Conservation (phyloP, 495 filamentous ascomycete genomes). For the Saxispiralis lemnorum region DNA sequence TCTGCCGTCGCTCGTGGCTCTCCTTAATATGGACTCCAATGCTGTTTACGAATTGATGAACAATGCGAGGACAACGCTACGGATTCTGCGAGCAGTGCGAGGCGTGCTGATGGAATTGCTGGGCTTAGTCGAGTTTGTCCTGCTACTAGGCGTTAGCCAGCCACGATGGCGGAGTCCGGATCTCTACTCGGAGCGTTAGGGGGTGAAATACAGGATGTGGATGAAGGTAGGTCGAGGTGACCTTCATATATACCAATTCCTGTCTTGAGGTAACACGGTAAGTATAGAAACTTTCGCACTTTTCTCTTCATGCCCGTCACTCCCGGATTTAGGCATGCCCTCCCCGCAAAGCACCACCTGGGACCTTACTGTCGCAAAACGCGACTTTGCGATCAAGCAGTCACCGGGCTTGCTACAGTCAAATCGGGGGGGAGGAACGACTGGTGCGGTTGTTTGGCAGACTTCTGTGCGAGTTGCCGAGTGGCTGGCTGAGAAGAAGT, state of each 20-base stretch:
- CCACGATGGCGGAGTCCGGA: too few relatives aligned
- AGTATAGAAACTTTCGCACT: conserved; percentile 64
- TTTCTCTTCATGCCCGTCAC: conserved; percentile 51
- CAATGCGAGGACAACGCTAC: too few relatives aligned
- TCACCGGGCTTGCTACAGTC: conserved; percentile 68
- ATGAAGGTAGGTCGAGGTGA: conserved; percentile 19
- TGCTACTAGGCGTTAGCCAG: too few relatives aligned
- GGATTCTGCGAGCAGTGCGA: too few relatives aligned
- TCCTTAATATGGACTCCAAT: too few relatives aligned
- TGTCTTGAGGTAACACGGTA: neutral
- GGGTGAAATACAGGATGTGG: conserved; percentile 19
- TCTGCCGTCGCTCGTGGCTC: too few relatives aligned
- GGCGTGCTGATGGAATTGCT: too few relatives aligned
- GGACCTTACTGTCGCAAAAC: conserved; percentile 48
- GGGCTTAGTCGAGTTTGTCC: too few relatives aligned
- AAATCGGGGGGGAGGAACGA: conserved; percentile 65
- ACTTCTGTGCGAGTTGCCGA: conserved; percentile 71
- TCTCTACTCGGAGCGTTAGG: conserved; percentile 20
- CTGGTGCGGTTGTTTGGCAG: conserved; percentile 79
- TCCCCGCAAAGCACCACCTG: conserved; percentile 47
- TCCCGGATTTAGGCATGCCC: conserved; percentile 67
- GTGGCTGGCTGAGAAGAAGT: conserved; percentile 52
- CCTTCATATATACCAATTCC: too few relatives aligned
- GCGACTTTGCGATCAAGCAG: conserved; percentile 65
- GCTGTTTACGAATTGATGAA: too few relatives aligned